These are phyloP conservation scores for Epithele typhae DNA, from an alignment of 768 basidiomycete genomes.

Conservation along the genomic window DNA sequence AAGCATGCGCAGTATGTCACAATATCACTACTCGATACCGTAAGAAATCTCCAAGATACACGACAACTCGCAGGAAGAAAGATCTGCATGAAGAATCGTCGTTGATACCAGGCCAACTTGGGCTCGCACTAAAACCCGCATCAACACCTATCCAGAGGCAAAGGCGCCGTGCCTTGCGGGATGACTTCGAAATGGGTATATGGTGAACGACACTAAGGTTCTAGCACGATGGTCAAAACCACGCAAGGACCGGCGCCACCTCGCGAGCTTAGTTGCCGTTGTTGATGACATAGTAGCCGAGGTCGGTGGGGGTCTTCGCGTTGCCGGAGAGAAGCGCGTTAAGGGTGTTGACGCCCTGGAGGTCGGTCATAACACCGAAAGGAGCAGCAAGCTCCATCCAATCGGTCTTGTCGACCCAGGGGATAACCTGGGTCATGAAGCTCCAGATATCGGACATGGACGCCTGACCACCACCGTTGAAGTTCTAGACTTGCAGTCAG, in stretches of 20 bases:
- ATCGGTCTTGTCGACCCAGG: constrained; percentile 41
- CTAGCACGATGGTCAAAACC: too few species aligned
- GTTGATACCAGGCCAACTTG: constrained; percentile 1
- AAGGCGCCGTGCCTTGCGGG: too few species aligned
- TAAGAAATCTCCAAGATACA: too few species aligned
- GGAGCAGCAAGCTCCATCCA: constrained; percentile 44
- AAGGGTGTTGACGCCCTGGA: constrained; percentile 50
- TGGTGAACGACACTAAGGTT: background rate
- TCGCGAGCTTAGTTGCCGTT: constrained; percentile 5
- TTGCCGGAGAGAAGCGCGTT: constrained; percentile 52
- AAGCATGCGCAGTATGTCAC: too few species aligned
- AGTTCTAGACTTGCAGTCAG: constrained; percentile 58
- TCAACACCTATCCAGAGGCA: constrained; percentile 17
- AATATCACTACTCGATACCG: background rate
- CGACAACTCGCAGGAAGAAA: too few species aligned
- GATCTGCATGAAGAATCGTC: too few species aligned
- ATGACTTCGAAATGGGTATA: too few species aligned
- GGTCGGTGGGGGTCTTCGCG: constrained; percentile 49
- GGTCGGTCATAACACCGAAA: constrained; percentile 60
- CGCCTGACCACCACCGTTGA: constrained; percentile 41
- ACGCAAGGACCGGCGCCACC: too few species aligned
- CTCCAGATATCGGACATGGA: constrained; percentile 34
- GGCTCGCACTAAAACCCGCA: constrained; percentile 2
- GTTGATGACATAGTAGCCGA: constrained; percentile 49
- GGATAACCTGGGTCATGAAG: constrained; percentile 44